Evolutionary conservation across 331 rosid genomes (phyloP).

Genomic region (Acacia concinna): DNA sequence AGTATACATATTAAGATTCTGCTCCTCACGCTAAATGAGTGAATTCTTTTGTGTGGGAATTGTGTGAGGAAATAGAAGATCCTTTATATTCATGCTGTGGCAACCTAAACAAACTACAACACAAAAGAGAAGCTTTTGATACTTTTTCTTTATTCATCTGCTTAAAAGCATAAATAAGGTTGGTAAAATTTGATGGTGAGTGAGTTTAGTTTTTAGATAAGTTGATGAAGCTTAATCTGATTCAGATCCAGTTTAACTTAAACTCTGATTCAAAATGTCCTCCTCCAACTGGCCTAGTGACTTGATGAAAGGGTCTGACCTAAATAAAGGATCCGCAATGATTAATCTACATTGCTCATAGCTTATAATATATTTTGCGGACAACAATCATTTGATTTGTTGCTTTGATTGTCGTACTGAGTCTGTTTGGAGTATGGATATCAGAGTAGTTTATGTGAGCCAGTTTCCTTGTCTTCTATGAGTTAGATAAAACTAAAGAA

Average conservation of each 20-base stretch:
- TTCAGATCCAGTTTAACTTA: background rate
- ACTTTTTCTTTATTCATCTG: background rate
- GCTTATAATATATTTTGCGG: background rate
- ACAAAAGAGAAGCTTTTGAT: background rate
- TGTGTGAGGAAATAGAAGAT: background rate
- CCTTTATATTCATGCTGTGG: background rate
- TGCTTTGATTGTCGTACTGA: background rate
- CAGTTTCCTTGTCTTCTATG: background rate
- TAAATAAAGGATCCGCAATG: background rate
- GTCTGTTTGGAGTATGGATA: background rate
- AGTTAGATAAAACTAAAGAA: background rate
- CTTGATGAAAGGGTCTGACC: background rate
- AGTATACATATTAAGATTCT: background rate
- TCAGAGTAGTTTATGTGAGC: background rate
- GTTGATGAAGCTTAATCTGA: background rate
- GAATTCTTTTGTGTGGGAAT: background rate
- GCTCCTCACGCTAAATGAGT: background rate
- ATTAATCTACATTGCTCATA: background rate
- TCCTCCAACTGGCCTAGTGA: background rate
- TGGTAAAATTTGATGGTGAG: background rate
- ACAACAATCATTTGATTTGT: background rate
- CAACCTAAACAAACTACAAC: background rate
- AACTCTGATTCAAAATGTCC: background rate
- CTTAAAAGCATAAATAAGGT: background rate
- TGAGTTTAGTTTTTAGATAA: background rate